phyloP scores from a whole-genome alignment of 1,139 yeast species.

The Geotrichum europaeum region DNA sequence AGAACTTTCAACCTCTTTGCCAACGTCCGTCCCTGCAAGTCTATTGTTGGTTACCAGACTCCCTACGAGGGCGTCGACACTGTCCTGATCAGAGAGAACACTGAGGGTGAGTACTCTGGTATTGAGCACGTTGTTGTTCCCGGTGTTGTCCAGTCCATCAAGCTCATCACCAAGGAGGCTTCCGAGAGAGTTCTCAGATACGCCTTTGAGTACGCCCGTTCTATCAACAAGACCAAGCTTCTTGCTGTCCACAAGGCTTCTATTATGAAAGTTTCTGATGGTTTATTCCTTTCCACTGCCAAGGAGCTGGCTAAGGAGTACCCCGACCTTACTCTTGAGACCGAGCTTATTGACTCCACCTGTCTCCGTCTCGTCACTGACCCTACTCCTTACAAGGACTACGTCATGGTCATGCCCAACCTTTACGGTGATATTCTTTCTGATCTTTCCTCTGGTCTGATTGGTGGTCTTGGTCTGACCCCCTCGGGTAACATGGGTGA shows the following conservation, averaged over 20 bases:
- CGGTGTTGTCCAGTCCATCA: slow-evolving; percentile 97
- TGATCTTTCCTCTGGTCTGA: slow-evolving; percentile 92
- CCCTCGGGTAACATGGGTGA: slow-evolving; percentile 99
- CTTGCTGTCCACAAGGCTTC: slow-evolving; percentile 97
- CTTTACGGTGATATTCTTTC: slow-evolving; percentile 97
- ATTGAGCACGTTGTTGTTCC: slow-evolving; percentile 97
- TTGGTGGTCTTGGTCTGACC: slow-evolving; percentile 97
- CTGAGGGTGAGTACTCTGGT: slow-evolving; percentile 99
- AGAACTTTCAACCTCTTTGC: slow-evolving; percentile 95
- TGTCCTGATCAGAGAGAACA: slow-evolving; percentile 95
- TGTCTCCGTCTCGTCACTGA: slow-evolving; percentile 84
- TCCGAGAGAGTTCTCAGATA: slow-evolving; percentile 94
- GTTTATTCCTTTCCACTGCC: slow-evolving; percentile 89
- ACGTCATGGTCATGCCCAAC: slow-evolving; percentile 99
- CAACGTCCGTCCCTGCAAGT: slow-evolving; percentile 95
- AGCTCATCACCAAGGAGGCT: slow-evolving; percentile 92
- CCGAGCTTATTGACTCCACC: slow-evolving; percentile 92
- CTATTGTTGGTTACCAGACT: slow-evolving; percentile 88
- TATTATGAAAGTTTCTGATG: slow-evolving; percentile 96
- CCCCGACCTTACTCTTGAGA: slow-evolving; percentile 79
- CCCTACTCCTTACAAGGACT: slow-evolving; percentile 74
- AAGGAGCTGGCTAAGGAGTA: slow-evolving; percentile 83
- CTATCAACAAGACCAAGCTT: slow-evolving; percentile 82
- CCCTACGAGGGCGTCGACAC: slow-evolving; percentile 93
- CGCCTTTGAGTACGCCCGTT: slow-evolving; percentile 93